Evolutionary conservation across 2,329 filamentous ascomycete species (phyloP).

Genomic region (Sporothrix inflata): DNA sequence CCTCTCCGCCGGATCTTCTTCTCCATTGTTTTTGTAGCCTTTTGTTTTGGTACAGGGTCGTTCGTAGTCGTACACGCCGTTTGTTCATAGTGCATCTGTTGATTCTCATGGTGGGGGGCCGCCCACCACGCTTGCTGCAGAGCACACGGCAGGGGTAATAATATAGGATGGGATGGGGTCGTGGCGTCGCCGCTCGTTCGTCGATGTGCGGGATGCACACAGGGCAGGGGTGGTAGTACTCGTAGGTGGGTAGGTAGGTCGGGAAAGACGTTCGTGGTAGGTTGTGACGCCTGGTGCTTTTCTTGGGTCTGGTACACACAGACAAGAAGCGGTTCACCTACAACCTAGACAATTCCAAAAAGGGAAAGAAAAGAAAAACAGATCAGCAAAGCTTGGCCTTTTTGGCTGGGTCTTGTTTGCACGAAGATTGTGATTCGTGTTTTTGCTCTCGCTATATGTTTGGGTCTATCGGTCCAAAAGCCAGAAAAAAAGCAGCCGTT

Average conservation of each 20-base stretch:
- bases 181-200: slow-evolving; percentile 14
- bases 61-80: slow-evolving; percentile 24
- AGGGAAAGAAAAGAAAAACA: slow-evolving; percentile 32
- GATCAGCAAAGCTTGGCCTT: slow-evolving; percentile 38
- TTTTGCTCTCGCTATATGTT: slow-evolving; percentile 31
- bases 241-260: not conserved
- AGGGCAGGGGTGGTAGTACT: not conserved
- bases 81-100: slow-evolving; percentile 9
- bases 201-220: slow-evolving; percentile 18
- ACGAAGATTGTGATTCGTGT: slow-evolving; percentile 20
- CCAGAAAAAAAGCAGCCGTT: slow-evolving; percentile 21
- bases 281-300: not conserved
- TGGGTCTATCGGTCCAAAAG: slow-evolving; percentile 32
- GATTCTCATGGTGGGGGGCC: slow-evolving; percentile 1
- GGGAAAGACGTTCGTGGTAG: not conserved
- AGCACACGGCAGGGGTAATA: slow-evolving; percentile 15
- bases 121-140: slow-evolving; percentile 12
- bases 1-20: not conserved
- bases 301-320: slow-evolving; percentile 12
- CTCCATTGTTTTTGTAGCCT: not conserved
- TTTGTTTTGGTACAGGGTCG: slow-evolving; percentile 4
- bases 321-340: slow-evolving; percentile 33
- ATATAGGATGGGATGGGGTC: slow-evolving; percentile 5
- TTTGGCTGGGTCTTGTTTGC: slow-evolving; percentile 14
- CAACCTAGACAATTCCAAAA: slow-evolving; percentile 38